Percentiles rank a stretch among this genome's conserved stretches.
phyloP scores from a whole-genome alignment of 78 protist genomes.

The Bigelowiella natans region DNA sequence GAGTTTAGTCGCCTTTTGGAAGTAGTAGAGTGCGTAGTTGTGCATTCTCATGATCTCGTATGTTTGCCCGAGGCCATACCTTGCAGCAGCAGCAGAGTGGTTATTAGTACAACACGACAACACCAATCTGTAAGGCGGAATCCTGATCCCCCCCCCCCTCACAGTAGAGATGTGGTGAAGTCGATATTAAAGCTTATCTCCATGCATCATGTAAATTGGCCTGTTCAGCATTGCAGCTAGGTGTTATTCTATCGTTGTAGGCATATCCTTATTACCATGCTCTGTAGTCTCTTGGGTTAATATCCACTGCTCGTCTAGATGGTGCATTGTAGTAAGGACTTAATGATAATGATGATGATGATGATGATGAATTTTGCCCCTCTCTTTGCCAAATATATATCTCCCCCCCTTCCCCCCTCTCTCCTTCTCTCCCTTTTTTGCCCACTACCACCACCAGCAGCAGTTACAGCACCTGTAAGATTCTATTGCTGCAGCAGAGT shows the following conservation, averaged over 20 bases:
- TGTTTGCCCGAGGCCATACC: conserved; percentile 88
- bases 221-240: too few species aligned
- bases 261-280: too few species aligned
- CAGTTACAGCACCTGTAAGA: conserved; percentile 80
- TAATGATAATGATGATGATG: too few species aligned
- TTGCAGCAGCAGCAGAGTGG: conserved; percentile 33
- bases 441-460: too few species aligned
- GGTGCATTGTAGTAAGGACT: too few species aligned
- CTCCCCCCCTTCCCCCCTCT: too few species aligned
- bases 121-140: neutral
- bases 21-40: conserved; percentile 73
- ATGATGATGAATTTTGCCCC: too few species aligned
- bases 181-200: neutral
- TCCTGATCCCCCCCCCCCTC: too few species aligned
- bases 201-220: too few species aligned
- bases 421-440: too few species aligned
- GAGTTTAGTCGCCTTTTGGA: conserved; percentile 61
- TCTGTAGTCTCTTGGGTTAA: conserved; percentile 69
- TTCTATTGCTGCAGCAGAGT: conserved; percentile 70
- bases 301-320: conserved; percentile 13
- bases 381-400: too few species aligned
- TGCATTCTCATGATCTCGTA: conserved; percentile 75
- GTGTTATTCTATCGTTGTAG: conserved; percentile 47
- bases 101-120: neutral
- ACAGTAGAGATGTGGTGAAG: neutral